Base-by-base conservation (phyloP, 2,329 filamentous ascomycete species). In the Neonectria ditissima region DNA sequence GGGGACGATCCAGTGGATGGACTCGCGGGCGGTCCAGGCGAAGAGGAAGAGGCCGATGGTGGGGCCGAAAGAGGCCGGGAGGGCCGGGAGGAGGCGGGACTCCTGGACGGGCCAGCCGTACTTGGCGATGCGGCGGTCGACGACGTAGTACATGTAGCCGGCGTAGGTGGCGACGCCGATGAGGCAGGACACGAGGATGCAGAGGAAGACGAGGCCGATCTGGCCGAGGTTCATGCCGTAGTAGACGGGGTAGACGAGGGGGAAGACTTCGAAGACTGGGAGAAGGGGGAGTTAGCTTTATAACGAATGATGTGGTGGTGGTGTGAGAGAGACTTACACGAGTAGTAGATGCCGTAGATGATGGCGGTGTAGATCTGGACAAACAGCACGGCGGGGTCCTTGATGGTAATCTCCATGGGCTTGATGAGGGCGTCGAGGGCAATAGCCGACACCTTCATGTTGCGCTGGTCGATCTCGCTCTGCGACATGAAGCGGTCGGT, bases 361-460 rank as follows among this genome's bases (percentile, higher is more conserved):
- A 90, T 82, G 57, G 84, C 84, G 3, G 84, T 87, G 76, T 90
- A 91, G 39, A 89, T 59, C 70, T 89, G 86, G 1, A 87, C 83
- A 75, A 91, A 90, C 63, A 87, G 75, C 67, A 91, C 83, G 13
- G 87, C 85, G 0, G 88, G 88, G 60, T 90, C 87, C 72, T 87
- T 85, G 73, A 89, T 65, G 7, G 83, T 87, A 69, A 90, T 87
- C 75, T 87, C 82, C 14, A 86, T 76, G 2, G 88, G 89, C 76
- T 87, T 87, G 76, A 89, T 84, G 20, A 92, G 79, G 0, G 88
- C 85, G 39, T 89, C 84, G 44, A 83, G 61, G 22, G 85, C 75
- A 26, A 89, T 77, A 14, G 80, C 77, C 5, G 75, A 75, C 3
- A 83, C 75, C 50, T 79, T 84, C 69, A 88, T 80, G 66, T 83